Conservation (phyloP, 768 basidiomycete species). For the Boletus speciosus region DNA sequence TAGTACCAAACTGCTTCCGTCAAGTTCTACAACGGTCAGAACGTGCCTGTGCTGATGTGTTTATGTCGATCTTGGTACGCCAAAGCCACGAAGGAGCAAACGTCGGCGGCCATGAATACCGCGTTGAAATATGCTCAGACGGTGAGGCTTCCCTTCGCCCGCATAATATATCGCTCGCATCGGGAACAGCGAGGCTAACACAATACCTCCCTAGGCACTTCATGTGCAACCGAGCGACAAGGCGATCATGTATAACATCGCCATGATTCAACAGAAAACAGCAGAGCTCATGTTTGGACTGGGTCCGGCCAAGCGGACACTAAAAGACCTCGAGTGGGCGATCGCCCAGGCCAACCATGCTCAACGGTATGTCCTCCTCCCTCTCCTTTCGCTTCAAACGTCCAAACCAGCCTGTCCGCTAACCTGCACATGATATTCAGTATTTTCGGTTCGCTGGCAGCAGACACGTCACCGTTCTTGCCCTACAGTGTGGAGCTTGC, state of each 20-base stretch:
- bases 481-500: conserved; percentile 88
- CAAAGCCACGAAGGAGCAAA: conserved; percentile 88
- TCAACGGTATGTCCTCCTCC: conserved; percentile 58
- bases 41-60: conserved; percentile 75
- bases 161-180: not conserved
- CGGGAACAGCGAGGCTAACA: not conserved
- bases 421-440: conserved; percentile 36
- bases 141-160: conserved; percentile 37
- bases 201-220: conserved; percentile 54
- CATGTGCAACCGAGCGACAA: conserved; percentile 86
- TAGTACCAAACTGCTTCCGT: conserved; percentile 92
- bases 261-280: conserved; percentile 97
- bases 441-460: conserved; percentile 79
- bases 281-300: conserved; percentile 84
- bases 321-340: conserved; percentile 74
- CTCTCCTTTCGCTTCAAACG: not conserved
- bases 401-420: not conserved
- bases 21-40: conserved; percentile 70
- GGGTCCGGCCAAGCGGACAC: conserved; percentile 68
- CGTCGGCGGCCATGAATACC: conserved; percentile 75
- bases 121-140: conserved; percentile 80
- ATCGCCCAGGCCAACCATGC: conserved; percentile 82
- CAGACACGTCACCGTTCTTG: conserved; percentile 61
- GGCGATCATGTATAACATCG: conserved; percentile 90
- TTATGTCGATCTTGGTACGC: conserved; percentile 92